Conservation (phyloP, 2,329 filamentous ascomycete species). For the Thielaviopsis musarum region DNA sequence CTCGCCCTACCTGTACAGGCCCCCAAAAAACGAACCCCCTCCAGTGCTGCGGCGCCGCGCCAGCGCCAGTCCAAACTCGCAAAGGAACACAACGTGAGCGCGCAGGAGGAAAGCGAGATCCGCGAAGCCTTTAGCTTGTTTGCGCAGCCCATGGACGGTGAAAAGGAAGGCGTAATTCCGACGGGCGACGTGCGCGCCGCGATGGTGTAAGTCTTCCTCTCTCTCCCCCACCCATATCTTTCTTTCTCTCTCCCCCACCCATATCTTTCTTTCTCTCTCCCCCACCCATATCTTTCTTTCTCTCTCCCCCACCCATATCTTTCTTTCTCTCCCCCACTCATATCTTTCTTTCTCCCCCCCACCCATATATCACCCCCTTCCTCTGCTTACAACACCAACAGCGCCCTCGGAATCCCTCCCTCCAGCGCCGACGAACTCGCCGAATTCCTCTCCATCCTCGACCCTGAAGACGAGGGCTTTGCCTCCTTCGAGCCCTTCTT, state of each 20-base stretch:
- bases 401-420: constrained; percentile 66
- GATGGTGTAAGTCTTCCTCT: constrained; percentile 41
- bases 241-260: not conserved
- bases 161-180: constrained; percentile 55
- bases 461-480: constrained; percentile 65
- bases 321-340: constrained; percentile 3
- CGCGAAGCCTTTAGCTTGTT: constrained; percentile 81
- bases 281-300: not conserved
- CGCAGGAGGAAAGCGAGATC: constrained; percentile 76
- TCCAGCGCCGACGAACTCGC: constrained; percentile 46
- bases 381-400: constrained; percentile 20
- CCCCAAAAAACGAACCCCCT: constrained; percentile 37
- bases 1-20: constrained; percentile 15
- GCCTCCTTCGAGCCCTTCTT: constrained; percentile 70
- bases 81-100: constrained; percentile 74
- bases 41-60: constrained; percentile 17
- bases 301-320: too few species aligned
- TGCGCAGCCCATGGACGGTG: constrained; percentile 48
- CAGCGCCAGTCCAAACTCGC: constrained; percentile 71
- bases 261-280: not conserved
- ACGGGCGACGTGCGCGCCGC: constrained; percentile 53
- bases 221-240: too few species aligned
- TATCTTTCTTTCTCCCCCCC: not conserved
- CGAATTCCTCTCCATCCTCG: constrained; percentile 64
- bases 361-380: not conserved